Evolutionary conservation across 192 early-diverging fungal genomes (phyloP), one percentile per base, ranked within the genome.

Genomic region (Umbelopsis sp.): DNA sequence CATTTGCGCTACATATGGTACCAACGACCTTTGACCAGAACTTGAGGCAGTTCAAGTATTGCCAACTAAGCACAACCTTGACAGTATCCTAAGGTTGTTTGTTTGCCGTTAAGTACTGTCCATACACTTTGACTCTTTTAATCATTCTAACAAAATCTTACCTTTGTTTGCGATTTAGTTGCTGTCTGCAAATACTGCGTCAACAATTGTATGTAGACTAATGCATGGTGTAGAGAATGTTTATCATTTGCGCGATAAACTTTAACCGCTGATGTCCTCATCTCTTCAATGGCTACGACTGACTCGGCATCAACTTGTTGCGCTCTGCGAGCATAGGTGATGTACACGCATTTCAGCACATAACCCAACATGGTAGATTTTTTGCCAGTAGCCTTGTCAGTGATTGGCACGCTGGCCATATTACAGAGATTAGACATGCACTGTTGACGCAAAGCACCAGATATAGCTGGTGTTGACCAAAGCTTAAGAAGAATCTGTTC

Each of bases 1-100:
- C 75, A 64, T 69, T 68, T 37, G 65, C 75, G 22, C 86, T 73
- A 61, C 88, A 89, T 74, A 94, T 92, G 30, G 88, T 89, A 15
- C 83, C 76, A 51, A 97, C 71, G 0, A 97, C 89, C 48, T 90
- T 86, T 13, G 91, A 79, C 96, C 96, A 97, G 64, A 97, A 90
- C 69, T 91, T 86, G 64, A 99, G 79, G 72, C 90, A 92, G 76
- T 93, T 92, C 64, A 99, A 76, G 73, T 89, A 99, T 81, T 96
- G 95, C 97, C 97, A 99, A 81, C 93, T 94, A 85, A 96, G 95
- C 64, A 99, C 92, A 5, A 86, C 73, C 70, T 92, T 94, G 86
- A 91, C 94, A 7, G 91, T 89, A 72, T 96, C 90, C 85, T 86
- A 15, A 61, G 16, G 6, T 30, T 3, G 27, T 30, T n/a, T n/a